Evolutionary conservation across 345 rosid genomes (phyloP).

Genomic region (Odontarrhena argentea): DNA sequence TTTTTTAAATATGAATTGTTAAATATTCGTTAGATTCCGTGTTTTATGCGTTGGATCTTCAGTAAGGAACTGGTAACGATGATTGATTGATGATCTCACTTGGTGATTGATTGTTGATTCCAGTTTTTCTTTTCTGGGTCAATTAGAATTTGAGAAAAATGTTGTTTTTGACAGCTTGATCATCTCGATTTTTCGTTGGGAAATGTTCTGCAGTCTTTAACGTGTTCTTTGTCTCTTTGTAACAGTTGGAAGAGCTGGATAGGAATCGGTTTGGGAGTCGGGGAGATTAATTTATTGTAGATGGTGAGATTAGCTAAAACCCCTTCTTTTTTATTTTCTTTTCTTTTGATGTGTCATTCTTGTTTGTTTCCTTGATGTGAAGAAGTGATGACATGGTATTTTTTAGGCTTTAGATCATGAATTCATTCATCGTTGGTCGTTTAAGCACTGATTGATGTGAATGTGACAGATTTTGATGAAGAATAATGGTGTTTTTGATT

Average conservation of each 20-base stretch:
- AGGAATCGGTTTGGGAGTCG: constrained; percentile 7
- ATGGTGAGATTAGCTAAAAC: constrained; percentile 39
- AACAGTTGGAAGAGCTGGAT: constrained; percentile 34
- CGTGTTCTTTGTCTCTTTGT: constrained; percentile 25
- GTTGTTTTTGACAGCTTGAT: constrained; percentile 20
- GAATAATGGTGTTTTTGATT: background rate
- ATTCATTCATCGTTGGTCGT: background rate
- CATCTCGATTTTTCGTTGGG: constrained; percentile 14
- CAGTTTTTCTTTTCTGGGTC: constrained; percentile 12
- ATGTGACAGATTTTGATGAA: background rate
- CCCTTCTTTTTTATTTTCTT: background rate
- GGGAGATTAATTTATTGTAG: constrained; percentile 2
- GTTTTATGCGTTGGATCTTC: constrained; percentile 36
- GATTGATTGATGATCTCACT: constrained; percentile 14
- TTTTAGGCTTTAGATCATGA: constrained; percentile 3
- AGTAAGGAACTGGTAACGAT: background rate
- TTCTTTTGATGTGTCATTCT: background rate
- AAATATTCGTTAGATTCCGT: constrained; percentile 26
- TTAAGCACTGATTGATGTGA: constrained; percentile 3
- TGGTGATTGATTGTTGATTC: background rate
- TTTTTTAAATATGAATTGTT: background rate
- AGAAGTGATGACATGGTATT: background rate
- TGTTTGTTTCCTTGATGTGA: constrained; percentile 1
- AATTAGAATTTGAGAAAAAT: background rate
- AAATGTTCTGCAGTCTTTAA: constrained; percentile 27